A percentile compares a stretch with the other conserved stretches of the same genome.
Evolutionary conservation across 306 rosid genomes (phyloP).

Genomic region (Vachellia pachyceras): DNA sequence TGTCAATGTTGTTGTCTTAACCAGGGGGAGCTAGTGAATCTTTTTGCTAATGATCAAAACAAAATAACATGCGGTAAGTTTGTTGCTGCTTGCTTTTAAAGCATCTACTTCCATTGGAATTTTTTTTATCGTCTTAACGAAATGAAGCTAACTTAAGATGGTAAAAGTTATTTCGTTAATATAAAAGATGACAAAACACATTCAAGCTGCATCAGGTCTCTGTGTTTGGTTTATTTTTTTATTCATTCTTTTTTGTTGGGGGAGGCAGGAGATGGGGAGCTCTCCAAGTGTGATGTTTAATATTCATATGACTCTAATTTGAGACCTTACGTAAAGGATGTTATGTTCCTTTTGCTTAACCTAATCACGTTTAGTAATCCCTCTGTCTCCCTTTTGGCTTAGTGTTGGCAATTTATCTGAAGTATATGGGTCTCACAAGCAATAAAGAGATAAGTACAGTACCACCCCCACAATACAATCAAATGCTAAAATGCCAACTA

Average conservation of each 20-base stretch:
- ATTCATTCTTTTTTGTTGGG: too few relatives aligned
- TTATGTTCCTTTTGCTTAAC: not conserved
- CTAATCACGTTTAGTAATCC: too few relatives aligned
- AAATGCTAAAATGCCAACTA: not conserved
- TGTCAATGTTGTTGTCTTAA: conserved; percentile 37
- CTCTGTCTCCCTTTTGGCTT: too few relatives aligned
- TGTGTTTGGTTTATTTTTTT: too few relatives aligned
- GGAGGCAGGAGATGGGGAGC: not conserved
- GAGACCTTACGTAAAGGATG: not conserved
- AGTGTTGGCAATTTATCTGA: too few relatives aligned
- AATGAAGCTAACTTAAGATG: conserved; percentile 2
- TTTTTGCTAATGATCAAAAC: conserved; percentile 87
- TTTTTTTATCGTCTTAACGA: not conserved
- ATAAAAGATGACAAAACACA: not conserved
- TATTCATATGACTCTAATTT: not conserved
- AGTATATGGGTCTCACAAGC: not conserved
- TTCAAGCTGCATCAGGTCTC: not conserved
- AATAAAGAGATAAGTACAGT: not conserved
- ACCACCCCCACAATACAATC: not conserved
- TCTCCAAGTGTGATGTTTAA: not conserved
- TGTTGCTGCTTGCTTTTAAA: conserved; percentile 31
- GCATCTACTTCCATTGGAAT: conserved; percentile 1
- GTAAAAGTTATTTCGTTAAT: not conserved
- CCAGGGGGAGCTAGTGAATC: conserved; percentile 94
- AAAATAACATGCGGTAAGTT: conserved; percentile 92